Evolutionary conservation across 2,329 filamentous ascomycete genomes (phyloP).

Genomic region (Arthrocladium fulminans): DNA sequence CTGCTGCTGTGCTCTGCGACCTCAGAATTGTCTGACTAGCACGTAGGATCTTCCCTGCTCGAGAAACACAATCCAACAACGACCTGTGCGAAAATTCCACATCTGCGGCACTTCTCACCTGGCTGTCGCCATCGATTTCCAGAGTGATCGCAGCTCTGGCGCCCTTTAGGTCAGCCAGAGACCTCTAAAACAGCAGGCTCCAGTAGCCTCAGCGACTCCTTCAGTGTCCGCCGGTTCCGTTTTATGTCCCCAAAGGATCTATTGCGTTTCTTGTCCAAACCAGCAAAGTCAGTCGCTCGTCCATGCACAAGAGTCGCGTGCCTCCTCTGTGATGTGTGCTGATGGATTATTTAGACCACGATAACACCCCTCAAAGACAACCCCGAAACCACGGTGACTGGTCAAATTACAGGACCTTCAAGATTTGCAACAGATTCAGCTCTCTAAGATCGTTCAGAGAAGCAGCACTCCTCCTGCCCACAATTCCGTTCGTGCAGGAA

Average conservation of each 20-base stretch:
- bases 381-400: conserved; percentile 68
- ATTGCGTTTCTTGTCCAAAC: conserved; percentile 87
- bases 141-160: conserved; percentile 5
- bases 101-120: conserved; percentile 6
- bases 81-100: neutral
- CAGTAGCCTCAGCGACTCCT: conserved; percentile 1
- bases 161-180: neutral
- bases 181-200: conserved; percentile 1
- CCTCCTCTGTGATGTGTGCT: neutral
- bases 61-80: neutral
- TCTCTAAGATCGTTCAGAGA: conserved; percentile 49
- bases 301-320: conserved; percentile 1
- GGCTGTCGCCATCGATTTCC: neutral
- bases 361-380: conserved; percentile 65
- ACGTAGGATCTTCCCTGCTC: neutral
- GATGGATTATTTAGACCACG: conserved; percentile 44
- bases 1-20: neutral
- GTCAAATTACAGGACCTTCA: conserved; percentile 32
- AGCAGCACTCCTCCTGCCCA: conserved; percentile 49
- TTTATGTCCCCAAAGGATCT: conserved; percentile 83
- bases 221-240: conserved; percentile 38
- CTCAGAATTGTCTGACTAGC: neutral
- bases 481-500: conserved; percentile 77
- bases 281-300: conserved; percentile 68
- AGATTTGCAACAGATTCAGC: neutral